Percentiles rank a stretch among this genome's conserved stretches.
phyloP scores from a whole-genome alignment of 441 rosid species.

The Viola pubescens region DNA sequence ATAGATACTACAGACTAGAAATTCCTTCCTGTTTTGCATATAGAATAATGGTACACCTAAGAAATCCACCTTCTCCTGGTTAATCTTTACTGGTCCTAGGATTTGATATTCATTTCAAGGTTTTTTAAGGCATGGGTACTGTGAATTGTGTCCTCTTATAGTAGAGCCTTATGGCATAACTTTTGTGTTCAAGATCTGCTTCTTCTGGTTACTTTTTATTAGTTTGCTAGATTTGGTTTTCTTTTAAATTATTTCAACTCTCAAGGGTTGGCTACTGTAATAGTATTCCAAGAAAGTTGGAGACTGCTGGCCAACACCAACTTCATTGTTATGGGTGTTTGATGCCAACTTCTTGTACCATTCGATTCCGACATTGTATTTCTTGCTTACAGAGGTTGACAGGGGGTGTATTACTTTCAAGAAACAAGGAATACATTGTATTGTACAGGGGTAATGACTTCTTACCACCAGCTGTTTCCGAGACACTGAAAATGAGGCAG shows the following conservation, averaged over 20 bases:
- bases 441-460: slow-evolving; percentile 94
- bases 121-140: no score
- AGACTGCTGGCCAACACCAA: neutral
- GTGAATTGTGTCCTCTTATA: no score
- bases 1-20: no score
- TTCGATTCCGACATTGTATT: slow-evolving; percentile 6
- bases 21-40: no score
- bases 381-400: slow-evolving; percentile 59
- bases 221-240: neutral
- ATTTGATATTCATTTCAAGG: no score
- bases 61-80: no score
- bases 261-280: neutral
- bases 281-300: slow-evolving; percentile 1
- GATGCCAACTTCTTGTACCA: no score
- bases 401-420: slow-evolving; percentile 71
- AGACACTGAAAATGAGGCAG: slow-evolving; percentile 55
- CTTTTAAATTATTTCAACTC: neutral
- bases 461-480: slow-evolving; percentile 59
- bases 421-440: slow-evolving; percentile 86
- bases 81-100: no score
- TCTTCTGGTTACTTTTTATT: neutral
- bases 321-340: neutral
- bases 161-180: no score
- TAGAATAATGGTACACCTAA: no score
- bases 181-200: neutral